Percentiles rank a stretch among this genome's conserved stretches.
Evolutionary conservation across 2,329 filamentous ascomycete species (phyloP).

Genomic region (Xylaria sp.): DNA sequence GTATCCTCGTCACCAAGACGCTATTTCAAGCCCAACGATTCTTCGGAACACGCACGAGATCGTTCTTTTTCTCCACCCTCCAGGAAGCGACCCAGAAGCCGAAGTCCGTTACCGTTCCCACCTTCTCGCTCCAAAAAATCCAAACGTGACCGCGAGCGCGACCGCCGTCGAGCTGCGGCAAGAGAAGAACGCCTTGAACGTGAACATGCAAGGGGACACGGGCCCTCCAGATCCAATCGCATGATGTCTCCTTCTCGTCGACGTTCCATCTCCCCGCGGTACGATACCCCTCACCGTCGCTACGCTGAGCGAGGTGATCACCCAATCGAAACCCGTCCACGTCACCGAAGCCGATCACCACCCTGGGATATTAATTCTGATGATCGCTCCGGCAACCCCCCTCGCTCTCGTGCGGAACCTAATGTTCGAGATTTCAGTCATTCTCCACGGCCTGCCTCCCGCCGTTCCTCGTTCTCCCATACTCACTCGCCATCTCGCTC

Average conservation of each 20-base stretch:
- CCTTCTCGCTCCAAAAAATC: slow-evolving; percentile 57
- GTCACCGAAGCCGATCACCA: slow-evolving; percentile 46
- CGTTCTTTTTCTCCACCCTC: slow-evolving; percentile 53
- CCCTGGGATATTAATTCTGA: slow-evolving; percentile 42
- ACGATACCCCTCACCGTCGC: slow-evolving; percentile 42
- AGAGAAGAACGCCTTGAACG: slow-evolving; percentile 43
- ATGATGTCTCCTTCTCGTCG: slow-evolving; percentile 42
- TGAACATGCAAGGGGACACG: slow-evolving; percentile 41
- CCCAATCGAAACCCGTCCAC: slow-evolving; percentile 40
- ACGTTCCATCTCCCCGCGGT: slow-evolving; percentile 46
- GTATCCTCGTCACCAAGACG: slow-evolving; percentile 46
- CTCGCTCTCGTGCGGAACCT: slow-evolving; percentile 41
- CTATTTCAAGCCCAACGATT: slow-evolving; percentile 50
- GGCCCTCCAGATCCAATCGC: slow-evolving; percentile 38
- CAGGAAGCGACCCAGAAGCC: slow-evolving; percentile 57
- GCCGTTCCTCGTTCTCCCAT: slow-evolving; percentile 49
- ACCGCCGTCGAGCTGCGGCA: slow-evolving; percentile 46
- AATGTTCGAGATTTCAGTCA: slow-evolving; percentile 44
- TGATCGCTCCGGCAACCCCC: slow-evolving; percentile 35
- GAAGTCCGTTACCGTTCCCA: slow-evolving; percentile 54
- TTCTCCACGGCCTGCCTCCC: slow-evolving; percentile 46
- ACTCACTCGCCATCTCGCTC: slow-evolving; percentile 47
- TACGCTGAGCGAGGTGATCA: slow-evolving; percentile 44
- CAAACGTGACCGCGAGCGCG: slow-evolving; percentile 51
- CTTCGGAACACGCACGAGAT: slow-evolving; percentile 50